Evolutionary conservation across 192 early-diverging fungal genomes (phyloP).

Genomic region (Coemansia sp.): DNA sequence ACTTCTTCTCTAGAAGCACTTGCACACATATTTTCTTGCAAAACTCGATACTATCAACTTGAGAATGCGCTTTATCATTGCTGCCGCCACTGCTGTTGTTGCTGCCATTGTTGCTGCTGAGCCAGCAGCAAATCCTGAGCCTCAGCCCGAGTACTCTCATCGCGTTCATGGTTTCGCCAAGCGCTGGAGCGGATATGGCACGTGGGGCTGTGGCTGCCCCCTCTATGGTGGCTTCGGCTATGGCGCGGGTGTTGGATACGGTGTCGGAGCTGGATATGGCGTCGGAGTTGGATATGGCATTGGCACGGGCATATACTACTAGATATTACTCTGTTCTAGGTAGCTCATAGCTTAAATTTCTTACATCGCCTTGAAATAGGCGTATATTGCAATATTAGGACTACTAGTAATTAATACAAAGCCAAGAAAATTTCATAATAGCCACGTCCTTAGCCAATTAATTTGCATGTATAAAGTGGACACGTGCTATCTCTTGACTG

Average conservation of each 20-base stretch:
- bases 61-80: background rate
- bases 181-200: conserved; percentile 1
- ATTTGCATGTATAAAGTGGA: too few relatives aligned
- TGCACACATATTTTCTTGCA: background rate
- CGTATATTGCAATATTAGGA: background rate
- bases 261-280: background rate
- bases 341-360: background rate
- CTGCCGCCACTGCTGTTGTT: background rate
- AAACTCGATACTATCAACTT: background rate
- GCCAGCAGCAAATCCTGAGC: background rate
- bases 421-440: too few relatives aligned
- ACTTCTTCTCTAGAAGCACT: background rate
- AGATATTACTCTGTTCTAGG: background rate
- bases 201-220: conserved; percentile 7
- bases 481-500: too few relatives aligned
- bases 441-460: too few relatives aligned
- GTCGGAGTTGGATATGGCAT: background rate
- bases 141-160: background rate
- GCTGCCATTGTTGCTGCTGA: background rate
- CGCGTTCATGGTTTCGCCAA: background rate
- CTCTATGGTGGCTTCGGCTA: background rate
- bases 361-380: background rate
- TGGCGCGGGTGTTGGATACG: background rate
- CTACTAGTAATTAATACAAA: background rate
- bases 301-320: background rate